phyloP scores from a whole-genome alignment of 1,284 basidiomycete genomes.

The Cryptococcus depauperatus region DNA sequence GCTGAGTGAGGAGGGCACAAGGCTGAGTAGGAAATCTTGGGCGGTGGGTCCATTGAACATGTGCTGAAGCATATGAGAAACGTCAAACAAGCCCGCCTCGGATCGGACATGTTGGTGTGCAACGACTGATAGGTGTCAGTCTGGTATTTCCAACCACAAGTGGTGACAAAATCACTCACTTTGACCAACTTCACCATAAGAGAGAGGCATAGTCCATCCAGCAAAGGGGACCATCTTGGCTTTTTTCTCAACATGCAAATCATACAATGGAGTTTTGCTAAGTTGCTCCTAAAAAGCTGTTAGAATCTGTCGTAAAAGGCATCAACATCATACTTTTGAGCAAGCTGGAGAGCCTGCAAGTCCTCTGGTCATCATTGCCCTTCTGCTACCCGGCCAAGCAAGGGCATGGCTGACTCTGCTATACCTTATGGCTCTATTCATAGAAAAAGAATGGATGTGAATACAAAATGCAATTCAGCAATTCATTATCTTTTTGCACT shows the following conservation, averaged over 20 bases:
- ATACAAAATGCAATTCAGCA: too few relatives aligned
- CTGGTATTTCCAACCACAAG: neutral
- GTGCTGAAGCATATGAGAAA: conserved; percentile 94
- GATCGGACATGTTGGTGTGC: conserved; percentile 86
- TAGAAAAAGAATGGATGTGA: too few relatives aligned
- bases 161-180: conserved; percentile 47
- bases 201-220: conserved; percentile 88
- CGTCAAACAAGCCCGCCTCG: conserved; percentile 85
- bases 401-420: too few relatives aligned
- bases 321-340: too few relatives aligned
- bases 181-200: conserved; percentile 75
- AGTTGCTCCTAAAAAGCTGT: conserved; percentile 46
- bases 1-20: conserved; percentile 71
- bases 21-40: conserved; percentile 71
- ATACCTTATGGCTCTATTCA: too few relatives aligned
- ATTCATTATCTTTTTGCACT: too few relatives aligned
- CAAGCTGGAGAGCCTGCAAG: too few relatives aligned
- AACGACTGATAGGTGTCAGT: conserved; percentile 53
- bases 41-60: conserved; percentile 67
- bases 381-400: too few relatives aligned
- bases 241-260: conserved; percentile 75
- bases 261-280: conserved; percentile 70
- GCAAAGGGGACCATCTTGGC: conserved; percentile 98
- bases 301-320: too few relatives aligned
- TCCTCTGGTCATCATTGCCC: too few relatives aligned